Conservation (phyloP, 495 filamentous ascomycete genomes). For the Evernia prunastri region DNA sequence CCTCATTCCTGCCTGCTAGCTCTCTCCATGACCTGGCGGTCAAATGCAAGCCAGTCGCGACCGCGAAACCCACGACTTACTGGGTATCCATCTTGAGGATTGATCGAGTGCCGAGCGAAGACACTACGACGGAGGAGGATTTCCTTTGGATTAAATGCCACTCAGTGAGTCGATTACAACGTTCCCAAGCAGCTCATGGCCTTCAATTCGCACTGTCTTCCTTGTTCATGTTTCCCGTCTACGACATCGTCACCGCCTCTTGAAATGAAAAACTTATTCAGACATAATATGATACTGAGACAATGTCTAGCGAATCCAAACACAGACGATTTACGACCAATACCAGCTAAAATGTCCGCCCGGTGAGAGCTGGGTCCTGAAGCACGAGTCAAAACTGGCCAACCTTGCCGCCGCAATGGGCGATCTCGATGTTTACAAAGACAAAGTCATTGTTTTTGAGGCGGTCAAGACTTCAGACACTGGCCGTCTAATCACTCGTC, state of each 20-base stretch:
- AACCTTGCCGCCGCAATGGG: conserved; percentile 23
- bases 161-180: conserved; percentile 22
- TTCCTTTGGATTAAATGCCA: conserved; percentile 37
- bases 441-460: conserved; percentile 31
- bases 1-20: conserved; percentile 1
- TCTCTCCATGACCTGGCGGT: conserved; percentile 14
- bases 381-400: conserved; percentile 21
- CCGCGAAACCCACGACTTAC: conserved; percentile 10
- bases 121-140: conserved; percentile 22
- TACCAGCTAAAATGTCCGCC: conserved; percentile 25
- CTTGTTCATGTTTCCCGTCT: not conserved
- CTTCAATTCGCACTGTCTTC: conserved; percentile 4
- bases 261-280: not conserved
- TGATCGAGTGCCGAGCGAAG: not conserved
- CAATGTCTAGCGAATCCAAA: conserved; percentile 34
- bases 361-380: conserved; percentile 20
- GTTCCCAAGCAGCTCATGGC: not conserved
- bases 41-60: conserved; percentile 13
- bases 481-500: conserved; percentile 3
- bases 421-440: conserved; percentile 25
- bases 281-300: too few species aligned
- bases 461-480: conserved; percentile 23
- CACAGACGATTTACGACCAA: conserved; percentile 26
- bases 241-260: not conserved
- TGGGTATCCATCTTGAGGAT: conserved; percentile 16